A percentile compares a stretch with the other conserved stretches of the same genome.
These are phyloP conservation scores for Sanghuangporus baumii DNA, from an alignment of 1,284 basidiomycete species.

Conservation along the genomic window DNA sequence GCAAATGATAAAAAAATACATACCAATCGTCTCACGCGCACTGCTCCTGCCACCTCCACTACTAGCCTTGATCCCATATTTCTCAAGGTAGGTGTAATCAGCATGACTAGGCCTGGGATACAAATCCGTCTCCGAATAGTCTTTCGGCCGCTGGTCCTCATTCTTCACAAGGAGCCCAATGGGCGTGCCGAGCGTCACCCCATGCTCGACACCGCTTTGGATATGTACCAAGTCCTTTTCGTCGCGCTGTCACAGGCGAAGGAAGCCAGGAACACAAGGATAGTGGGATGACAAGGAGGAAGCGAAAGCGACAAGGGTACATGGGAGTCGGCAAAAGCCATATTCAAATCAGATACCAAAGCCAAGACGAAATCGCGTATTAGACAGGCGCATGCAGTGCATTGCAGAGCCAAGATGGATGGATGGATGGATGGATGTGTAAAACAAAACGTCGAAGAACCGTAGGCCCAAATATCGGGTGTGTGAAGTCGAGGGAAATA, in stretches of 20 bases:
- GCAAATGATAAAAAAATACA: slow-evolving; percentile 17
- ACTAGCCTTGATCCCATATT: slow-evolving; percentile 97
- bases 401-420: not conserved
- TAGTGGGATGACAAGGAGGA: not conserved
- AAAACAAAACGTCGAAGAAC: not conserved
- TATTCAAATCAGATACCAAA: not conserved
- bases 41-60: slow-evolving; percentile 93
- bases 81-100: slow-evolving; percentile 97
- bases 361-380: no score
- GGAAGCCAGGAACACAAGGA: not conserved
- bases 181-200: slow-evolving; percentile 94
- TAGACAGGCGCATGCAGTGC: not conserved
- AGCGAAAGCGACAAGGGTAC: not conserved
- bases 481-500: not conserved
- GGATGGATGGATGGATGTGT: not conserved
- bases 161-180: slow-evolving; percentile 95
- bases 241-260: slow-evolving; percentile 59
- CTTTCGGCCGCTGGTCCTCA: slow-evolving; percentile 97
- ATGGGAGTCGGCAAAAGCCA: not conserved
- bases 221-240: slow-evolving; percentile 95
- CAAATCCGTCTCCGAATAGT: slow-evolving; percentile 97
- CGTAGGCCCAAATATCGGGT: not conserved
- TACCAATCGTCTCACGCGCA: slow-evolving; percentile 96
- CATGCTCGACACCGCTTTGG: slow-evolving; percentile 92
- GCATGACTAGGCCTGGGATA: slow-evolving; percentile 98